Evolutionary conservation across 1,284 basidiomycete genomes (phyloP).

Genomic region (Cutaneotrichosporon sp.): DNA sequence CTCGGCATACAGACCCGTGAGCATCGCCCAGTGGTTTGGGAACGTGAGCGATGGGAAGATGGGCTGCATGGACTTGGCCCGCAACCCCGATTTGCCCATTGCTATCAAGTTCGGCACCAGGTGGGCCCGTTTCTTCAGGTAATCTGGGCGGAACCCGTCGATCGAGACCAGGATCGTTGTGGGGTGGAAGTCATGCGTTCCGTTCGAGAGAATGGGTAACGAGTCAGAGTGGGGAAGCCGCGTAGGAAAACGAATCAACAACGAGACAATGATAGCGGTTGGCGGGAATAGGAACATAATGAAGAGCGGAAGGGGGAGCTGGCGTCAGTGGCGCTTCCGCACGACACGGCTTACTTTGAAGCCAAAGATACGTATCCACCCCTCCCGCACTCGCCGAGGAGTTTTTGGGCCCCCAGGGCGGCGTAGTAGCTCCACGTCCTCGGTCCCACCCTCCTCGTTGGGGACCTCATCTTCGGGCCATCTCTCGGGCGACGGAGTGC

Average conservation of each 20-base stretch:
- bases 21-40: constrained; percentile 83
- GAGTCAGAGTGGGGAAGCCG: neutral
- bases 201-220: constrained; percentile 15
- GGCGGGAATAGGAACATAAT: constrained; percentile 6
- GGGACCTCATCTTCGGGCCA: neutral
- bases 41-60: constrained; percentile 87
- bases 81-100: constrained; percentile 54
- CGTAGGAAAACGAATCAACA: neutral
- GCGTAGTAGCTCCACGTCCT: neutral
- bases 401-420: neutral
- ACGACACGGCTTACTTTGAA: constrained; percentile 5
- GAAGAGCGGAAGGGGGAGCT: constrained; percentile 12
- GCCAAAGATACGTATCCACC: neutral
- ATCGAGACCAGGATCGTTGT: constrained; percentile 31
- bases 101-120: constrained; percentile 22
- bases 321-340: no score
- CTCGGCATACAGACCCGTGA: constrained; percentile 82
- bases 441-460: no score
- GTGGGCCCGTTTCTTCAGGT: constrained; percentile 14
- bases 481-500: neutral
- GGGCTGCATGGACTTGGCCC: constrained; percentile 76
- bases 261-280: constrained; percentile 1
- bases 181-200: constrained; percentile 25
- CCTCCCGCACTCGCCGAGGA: neutral
- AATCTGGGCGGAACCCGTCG: constrained; percentile 33